Percentiles rank a stretch among this genome's conserved stretches.
Conservation (phyloP, 1,284 basidiomycete species). For the Vanrija sp. region DNA sequence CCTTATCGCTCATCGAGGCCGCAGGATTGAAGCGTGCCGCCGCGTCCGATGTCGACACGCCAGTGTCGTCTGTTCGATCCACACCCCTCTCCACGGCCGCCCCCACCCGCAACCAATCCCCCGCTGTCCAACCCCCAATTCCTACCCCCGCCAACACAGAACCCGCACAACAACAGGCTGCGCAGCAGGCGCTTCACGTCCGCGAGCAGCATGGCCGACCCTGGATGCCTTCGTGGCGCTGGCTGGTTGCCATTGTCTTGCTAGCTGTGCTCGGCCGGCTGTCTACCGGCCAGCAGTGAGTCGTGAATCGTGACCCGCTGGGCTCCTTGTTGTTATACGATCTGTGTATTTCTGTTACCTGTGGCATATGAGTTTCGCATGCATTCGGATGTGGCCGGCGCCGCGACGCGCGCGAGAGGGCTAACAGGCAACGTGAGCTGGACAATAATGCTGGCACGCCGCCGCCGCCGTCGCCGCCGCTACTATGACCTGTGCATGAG, state of each 20-base stretch:
- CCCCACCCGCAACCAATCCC: constrained; percentile 1
- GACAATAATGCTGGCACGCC: too few relatives aligned
- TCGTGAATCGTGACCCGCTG: not conserved
- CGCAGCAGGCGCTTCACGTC: not conserved
- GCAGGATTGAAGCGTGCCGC: constrained; percentile 5
- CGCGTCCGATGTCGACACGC: constrained; percentile 1
- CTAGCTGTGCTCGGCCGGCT: constrained; percentile 40
- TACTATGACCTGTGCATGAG: not conserved
- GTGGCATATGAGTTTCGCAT: not conserved
- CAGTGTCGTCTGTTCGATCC: constrained; percentile 5
- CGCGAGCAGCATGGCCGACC: constrained; percentile 2
- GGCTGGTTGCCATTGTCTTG: constrained; percentile 38
- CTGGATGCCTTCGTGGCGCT: constrained; percentile 41
- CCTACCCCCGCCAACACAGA: not conserved
- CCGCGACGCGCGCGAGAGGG: too few relatives aligned
- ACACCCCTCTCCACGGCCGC: constrained; percentile 5
- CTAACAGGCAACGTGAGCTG: too few relatives aligned
- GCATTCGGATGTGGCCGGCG: constrained; percentile 1
- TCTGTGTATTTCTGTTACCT: constrained; percentile 1
- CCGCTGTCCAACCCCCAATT: constrained; percentile 2
- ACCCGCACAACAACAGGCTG: not conserved
- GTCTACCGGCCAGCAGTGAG: constrained; percentile 8
- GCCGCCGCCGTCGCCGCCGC: too few relatives aligned
- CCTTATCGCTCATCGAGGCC: constrained; percentile 2
- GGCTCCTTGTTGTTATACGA: not conserved